These are phyloP conservation scores for Shiraia bambusicola DNA, from an alignment of 2,329 filamentous ascomycete genomes.

Conservation along the genomic window DNA sequence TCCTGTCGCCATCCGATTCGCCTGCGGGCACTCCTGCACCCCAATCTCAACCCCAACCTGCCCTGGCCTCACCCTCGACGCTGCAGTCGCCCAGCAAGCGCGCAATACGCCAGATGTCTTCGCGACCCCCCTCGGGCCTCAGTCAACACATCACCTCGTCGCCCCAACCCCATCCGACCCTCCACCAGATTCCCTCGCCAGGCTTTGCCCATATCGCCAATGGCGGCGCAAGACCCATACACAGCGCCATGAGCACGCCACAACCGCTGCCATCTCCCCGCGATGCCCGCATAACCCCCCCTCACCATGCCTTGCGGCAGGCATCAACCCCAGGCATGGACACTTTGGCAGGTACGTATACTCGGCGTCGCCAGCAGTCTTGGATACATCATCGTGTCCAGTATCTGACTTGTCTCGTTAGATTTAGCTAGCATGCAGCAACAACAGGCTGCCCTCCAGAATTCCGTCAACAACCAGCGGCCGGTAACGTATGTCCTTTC, in stretches of 20 bases:
- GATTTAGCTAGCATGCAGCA: constrained; percentile 53
- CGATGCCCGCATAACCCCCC: constrained; percentile 38
- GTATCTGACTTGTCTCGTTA: constrained; percentile 24
- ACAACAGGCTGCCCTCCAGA: constrained; percentile 46
- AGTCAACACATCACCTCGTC: constrained; percentile 46
- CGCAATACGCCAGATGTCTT: constrained; percentile 37
- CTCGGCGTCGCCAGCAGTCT: constrained; percentile 17
- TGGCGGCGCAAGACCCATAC: constrained; percentile 32
- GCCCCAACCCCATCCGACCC: constrained; percentile 41
- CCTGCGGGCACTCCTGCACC: constrained; percentile 41
- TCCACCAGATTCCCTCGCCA: constrained; percentile 36
- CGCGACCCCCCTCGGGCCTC: constrained; percentile 47
- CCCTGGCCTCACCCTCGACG: constrained; percentile 28
- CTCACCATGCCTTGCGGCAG: constrained; percentile 42
- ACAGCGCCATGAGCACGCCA: constrained; percentile 38
- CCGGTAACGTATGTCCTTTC: constrained; percentile 39
- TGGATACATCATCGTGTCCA: too few relatives aligned
- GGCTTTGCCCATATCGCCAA: constrained; percentile 31
- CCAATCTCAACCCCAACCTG: constrained; percentile 26
- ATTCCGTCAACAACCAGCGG: constrained; percentile 33
- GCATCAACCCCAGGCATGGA: constrained; percentile 52
- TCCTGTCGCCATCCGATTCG: constrained; percentile 52
- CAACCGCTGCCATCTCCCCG: constrained; percentile 31
- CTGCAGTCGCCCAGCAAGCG: constrained; percentile 36
- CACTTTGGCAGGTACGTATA: constrained; percentile 48